These are phyloP conservation scores for Microthlaspi erraticum DNA, from an alignment of 345 rosid genomes.

Conservation along the genomic window DNA sequence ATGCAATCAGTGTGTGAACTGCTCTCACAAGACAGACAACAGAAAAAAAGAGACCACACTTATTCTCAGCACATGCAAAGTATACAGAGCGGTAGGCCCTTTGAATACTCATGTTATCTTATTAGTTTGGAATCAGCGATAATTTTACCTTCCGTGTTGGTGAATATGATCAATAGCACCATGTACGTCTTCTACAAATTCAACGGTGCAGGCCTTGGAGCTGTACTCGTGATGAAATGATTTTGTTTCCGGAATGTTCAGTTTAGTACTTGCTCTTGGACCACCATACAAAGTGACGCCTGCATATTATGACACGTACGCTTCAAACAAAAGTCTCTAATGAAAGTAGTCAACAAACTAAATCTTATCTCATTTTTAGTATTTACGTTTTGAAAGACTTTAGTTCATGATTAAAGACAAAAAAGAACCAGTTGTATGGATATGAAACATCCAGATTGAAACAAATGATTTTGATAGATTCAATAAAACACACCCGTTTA, in stretches of 20 bases:
- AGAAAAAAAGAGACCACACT: slow-evolving; percentile 35
- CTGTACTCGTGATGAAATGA: slow-evolving; percentile 90
- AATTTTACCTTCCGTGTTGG: slow-evolving; percentile 81
- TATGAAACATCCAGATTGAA: slow-evolving; percentile 1
- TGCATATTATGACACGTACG: slow-evolving; percentile 39
- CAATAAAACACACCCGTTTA: background rate
- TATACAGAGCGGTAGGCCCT: slow-evolving; percentile 32
- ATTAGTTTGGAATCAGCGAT: slow-evolving; percentile 15
- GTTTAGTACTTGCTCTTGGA: slow-evolving; percentile 66
- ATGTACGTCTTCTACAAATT: slow-evolving; percentile 83
- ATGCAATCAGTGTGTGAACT: slow-evolving; percentile 98
- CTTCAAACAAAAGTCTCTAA: slow-evolving; percentile 3
- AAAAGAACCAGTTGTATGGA: background rate
- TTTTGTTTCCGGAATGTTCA: slow-evolving; percentile 60
- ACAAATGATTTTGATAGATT: slow-evolving; percentile 9
- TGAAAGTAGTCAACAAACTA: slow-evolving; percentile 17
- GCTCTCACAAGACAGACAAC: slow-evolving; percentile 47
- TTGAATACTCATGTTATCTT: background rate
- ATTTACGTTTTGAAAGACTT: background rate
- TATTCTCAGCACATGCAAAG: slow-evolving; percentile 32
- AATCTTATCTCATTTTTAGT: slow-evolving; percentile 10
- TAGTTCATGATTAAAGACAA: slow-evolving; percentile 11
- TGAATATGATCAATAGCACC: slow-evolving; percentile 91
- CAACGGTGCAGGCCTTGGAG: slow-evolving; percentile 85
- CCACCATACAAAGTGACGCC: slow-evolving; percentile 89